Base-by-base conservation (phyloP, 805 yeast species). In the Ogataea haglerorum region DNA sequence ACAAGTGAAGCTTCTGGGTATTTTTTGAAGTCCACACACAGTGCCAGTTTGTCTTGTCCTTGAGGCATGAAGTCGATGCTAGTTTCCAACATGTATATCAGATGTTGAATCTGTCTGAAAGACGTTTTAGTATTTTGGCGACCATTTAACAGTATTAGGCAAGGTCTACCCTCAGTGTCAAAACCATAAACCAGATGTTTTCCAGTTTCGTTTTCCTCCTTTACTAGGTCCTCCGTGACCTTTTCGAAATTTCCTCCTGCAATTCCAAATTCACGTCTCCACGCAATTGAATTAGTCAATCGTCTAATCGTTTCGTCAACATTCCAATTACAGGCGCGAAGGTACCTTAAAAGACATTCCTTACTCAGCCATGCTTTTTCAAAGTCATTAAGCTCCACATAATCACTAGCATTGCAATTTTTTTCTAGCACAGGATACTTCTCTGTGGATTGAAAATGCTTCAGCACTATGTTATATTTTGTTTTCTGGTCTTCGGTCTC, bases 101-200 rank as follows among this genome's bases (percentile, higher is more conserved):
- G 69, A 61, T 87, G 96, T 64, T 93, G 95, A 17, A 93, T 95
- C 60, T 93, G 99, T 54, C 90, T 76, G 45, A 79, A 80, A 2
- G 93, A 78, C 1, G 96, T 76, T 54, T 87, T 85, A n/a, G 99
- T 93, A 68, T 93, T 93, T 65, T 93, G 99, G 56, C 95, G 77
- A n/a, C 98, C 97, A 2, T 91, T 93, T 58, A 83, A 79, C 57
- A 93, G 71, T 61, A 89, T 88, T 34, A 93, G 68, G 57, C 96
- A 91, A 5, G 99, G 98, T 58, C 99, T 76, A n/a, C 83, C 75
- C 55, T 84, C 88, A 52, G 80, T 80, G 57, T 93, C 99, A 61
- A 71, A 93, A 10, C 99, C 99, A 30, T 90, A 69, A 29, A 91
- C 80, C 23, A 88, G 80, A 60, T 89, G 88, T 63, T 93, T 93